Evolutionary conservation across 2,329 filamentous ascomycete genomes (phyloP).

Genomic region (Fusarium phyllophilum): DNA sequence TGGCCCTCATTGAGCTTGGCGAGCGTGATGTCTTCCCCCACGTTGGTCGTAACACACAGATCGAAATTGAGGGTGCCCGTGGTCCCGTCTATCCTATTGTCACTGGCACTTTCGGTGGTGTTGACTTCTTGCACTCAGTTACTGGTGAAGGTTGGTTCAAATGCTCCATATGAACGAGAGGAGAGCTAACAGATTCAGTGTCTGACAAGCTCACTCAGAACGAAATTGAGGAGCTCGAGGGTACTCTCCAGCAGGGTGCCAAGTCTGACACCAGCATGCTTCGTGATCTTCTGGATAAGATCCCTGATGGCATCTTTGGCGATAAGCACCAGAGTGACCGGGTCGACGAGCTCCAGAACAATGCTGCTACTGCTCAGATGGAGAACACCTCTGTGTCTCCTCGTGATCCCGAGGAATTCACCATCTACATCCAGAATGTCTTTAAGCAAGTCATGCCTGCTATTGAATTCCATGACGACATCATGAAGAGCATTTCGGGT

Average conservation of each 20-base stretch:
- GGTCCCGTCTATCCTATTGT: constrained; percentile 80
- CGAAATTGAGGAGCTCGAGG: constrained; percentile 88
- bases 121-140: constrained; percentile 93
- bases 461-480: constrained; percentile 89
- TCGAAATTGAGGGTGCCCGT: constrained; percentile 74
- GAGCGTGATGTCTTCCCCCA: constrained; percentile 87
- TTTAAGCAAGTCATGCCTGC: constrained; percentile 87
- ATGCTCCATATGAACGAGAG: background rate
- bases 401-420: constrained; percentile 85
- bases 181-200: constrained; percentile 57
- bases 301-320: constrained; percentile 84
- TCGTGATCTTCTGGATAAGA: constrained; percentile 81
- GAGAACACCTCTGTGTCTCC: constrained; percentile 79
- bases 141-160: constrained; percentile 67
- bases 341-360: constrained; percentile 81
- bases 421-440: constrained; percentile 76
- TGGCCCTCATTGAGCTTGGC: constrained; percentile 87
- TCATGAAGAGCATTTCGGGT: constrained; percentile 81
- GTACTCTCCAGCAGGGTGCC: constrained; percentile 74
- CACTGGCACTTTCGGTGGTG: constrained; percentile 93
- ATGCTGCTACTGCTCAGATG: constrained; percentile 79
- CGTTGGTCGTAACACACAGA: constrained; percentile 77
- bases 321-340: constrained; percentile 78
- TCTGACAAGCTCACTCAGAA: constrained; percentile 92
- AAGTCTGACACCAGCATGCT: constrained; percentile 77